phyloP scores from a whole-genome alignment of 2,329 filamentous ascomycete species.

The Phialophora expanda region DNA sequence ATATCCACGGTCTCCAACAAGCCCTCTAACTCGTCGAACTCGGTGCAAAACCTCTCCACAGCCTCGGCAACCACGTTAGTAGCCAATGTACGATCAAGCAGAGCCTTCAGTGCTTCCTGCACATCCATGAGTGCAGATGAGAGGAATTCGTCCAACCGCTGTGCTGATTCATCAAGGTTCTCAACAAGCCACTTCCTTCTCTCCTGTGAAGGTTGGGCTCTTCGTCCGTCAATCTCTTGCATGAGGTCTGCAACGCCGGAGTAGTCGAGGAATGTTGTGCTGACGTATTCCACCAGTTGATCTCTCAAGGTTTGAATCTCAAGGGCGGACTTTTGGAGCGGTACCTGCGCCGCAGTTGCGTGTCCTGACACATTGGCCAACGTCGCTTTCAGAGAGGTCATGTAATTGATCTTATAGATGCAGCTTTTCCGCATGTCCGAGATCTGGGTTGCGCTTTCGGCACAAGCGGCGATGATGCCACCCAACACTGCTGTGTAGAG shows the following conservation, averaged over 20 bases:
- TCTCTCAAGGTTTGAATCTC: constrained; percentile 33
- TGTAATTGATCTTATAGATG: constrained; percentile 56
- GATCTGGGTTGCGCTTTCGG: constrained; percentile 61
- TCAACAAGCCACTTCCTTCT: constrained; percentile 42
- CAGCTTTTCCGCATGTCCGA: constrained; percentile 52
- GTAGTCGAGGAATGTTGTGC: constrained; percentile 30
- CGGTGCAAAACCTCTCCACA: constrained; percentile 79
- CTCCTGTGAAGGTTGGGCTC: constrained; percentile 1
- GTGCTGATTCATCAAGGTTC: constrained; percentile 64
- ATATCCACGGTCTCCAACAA: constrained; percentile 53
- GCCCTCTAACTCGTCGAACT: constrained; percentile 75
- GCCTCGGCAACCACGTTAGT: constrained; percentile 81
- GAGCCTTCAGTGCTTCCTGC: constrained; percentile 74
- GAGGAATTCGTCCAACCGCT: constrained; percentile 84
- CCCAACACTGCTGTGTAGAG: constrained; percentile 82
- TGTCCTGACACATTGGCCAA: constrained; percentile 62
- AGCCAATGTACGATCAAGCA: constrained; percentile 74
- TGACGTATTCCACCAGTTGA: constrained; percentile 29
- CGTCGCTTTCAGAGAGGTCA: constrained; percentile 58
- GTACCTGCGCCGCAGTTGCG: constrained; percentile 42
- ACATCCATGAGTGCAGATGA: constrained; percentile 93
- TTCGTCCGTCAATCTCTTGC: constrained; percentile 32
- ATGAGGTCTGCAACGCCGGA: constrained; percentile 34
- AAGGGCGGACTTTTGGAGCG: constrained; percentile 27
- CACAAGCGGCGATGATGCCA: constrained; percentile 79